Conservation (phyloP, 139 green algal genomes). For the Bryopsis sp. region DNA sequence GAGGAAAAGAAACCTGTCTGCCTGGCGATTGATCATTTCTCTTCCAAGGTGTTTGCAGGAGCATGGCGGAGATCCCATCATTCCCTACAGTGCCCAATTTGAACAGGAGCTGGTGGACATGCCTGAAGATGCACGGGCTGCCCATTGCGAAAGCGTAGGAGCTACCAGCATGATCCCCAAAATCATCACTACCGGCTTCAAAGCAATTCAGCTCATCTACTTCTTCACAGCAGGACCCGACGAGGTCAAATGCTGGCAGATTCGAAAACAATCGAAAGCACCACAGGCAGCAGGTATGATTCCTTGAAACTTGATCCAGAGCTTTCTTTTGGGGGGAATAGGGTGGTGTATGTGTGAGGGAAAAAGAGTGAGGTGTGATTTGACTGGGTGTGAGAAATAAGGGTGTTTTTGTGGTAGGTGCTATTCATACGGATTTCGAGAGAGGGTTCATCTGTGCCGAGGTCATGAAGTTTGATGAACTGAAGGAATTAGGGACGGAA, state of each 20-base stretch:
- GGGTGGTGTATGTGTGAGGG: not conserved
- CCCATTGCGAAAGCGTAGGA: slow-evolving; percentile 58
- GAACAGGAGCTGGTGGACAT: slow-evolving; percentile 86
- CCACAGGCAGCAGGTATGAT: slow-evolving; percentile 50
- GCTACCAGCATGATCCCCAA: slow-evolving; percentile 64
- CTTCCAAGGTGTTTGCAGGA: slow-evolving; percentile 31
- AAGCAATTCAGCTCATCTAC: slow-evolving; percentile 89
- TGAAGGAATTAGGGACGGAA: slow-evolving; percentile 76
- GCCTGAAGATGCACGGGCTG: slow-evolving; percentile 64
- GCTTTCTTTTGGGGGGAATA: not conserved
- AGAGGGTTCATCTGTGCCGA: slow-evolving; percentile 98
- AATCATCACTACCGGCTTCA: slow-evolving; percentile 95
- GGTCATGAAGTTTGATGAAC: slow-evolving; percentile 74
- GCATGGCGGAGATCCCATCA: slow-evolving; percentile 86
- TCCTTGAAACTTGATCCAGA: too few species aligned
- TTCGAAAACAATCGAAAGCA: slow-evolving; percentile 75
- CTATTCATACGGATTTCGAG: slow-evolving; percentile 99
- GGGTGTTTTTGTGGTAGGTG: slow-evolving; percentile 68
- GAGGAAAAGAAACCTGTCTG: too few species aligned
- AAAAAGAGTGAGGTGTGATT: slow-evolving; percentile 15
- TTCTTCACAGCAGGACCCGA: slow-evolving; percentile 97
- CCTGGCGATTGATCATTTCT: not conserved
- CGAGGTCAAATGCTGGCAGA: slow-evolving; percentile 94
- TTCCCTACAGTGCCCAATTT: slow-evolving; percentile 84
- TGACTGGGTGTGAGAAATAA: not conserved